Evolutionary conservation across 495 filamentous ascomycete genomes (phyloP), one percentile per base, ranked within the genome.

Genomic region (Podospora pseudocomata): DNA sequence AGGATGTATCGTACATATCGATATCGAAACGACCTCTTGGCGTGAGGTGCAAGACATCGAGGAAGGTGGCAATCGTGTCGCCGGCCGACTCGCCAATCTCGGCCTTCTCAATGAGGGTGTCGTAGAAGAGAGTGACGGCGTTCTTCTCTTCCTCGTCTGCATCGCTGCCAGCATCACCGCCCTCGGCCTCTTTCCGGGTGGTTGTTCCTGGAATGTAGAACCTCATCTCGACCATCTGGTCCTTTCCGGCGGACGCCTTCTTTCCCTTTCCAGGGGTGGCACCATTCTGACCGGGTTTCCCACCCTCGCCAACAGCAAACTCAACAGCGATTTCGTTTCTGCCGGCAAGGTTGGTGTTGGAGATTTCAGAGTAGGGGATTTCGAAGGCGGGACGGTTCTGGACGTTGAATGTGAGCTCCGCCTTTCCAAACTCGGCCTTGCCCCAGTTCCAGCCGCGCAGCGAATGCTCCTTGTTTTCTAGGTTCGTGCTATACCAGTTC

Each of bases 371-470:
- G 82, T 97, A 99, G 20, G 96, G 96, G 55, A 99, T 89, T 78
- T 98, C 95, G 82, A 99, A 99, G 1, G 96, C 92, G 5, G 96
- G 96, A 71, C 93, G 91, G 74, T 97, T 99, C 73, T 95, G 92
- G 23, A 99, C 96, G 78, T 92, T 97, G 83, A 99, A 99, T 20
- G 91, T 83, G 34, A 99, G 87, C 80, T 99, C 96, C 58, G 91
- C 89, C 77, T 98, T 97, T 68, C 90, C 89, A 75, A 99, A 97
- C 75, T 99, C 96, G 66, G 90, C 92, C 79, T 98, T 99, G 68
- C 96, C 96, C 96, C 96, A 99, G 77, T 98, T 99, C 96, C 96
- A 99, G 53, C 96, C 96, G 69, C 95, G 91, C 58, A 99, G 84
- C 5, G 94, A 92, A 77, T 98, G 95, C 77, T 98, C 96, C 77